Conservation (phyloP, 352 stramenopile species). For the Pythium monospermum region DNA sequence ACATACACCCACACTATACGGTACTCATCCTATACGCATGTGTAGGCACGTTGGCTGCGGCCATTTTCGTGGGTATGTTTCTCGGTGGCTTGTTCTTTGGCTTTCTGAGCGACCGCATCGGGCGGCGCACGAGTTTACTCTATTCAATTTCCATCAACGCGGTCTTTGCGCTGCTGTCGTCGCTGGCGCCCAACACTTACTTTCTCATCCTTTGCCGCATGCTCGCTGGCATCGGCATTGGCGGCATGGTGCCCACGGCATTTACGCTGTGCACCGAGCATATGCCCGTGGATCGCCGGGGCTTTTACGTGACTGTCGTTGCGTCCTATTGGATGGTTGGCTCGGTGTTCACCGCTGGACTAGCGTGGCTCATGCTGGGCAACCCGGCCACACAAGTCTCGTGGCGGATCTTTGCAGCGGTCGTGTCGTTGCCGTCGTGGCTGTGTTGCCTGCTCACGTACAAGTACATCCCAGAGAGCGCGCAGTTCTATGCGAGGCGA, state of each 20-base stretch:
- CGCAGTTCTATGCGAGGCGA: constrained; percentile 57
- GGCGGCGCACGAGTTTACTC: constrained; percentile 63
- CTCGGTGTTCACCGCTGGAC: constrained; percentile 74
- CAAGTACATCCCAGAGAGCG: constrained; percentile 75
- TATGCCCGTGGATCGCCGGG: constrained; percentile 63
- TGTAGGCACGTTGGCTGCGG: constrained; percentile 71
- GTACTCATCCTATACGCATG: background rate
- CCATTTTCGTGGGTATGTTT: constrained; percentile 90
- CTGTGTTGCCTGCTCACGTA: constrained; percentile 65
- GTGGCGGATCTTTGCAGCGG: constrained; percentile 75
- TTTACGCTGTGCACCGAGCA: constrained; percentile 88
- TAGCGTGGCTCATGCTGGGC: constrained; percentile 81
- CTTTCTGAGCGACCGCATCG: constrained; percentile 68
- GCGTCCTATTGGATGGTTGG: constrained; percentile 91
- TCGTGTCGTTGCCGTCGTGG: constrained; percentile 65
- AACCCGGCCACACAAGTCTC: constrained; percentile 33
- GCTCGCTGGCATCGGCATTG: constrained; percentile 70
- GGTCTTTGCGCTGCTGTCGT: constrained; percentile 70
- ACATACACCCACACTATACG: background rate
- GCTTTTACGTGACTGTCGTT: constrained; percentile 84
- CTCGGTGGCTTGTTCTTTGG: constrained; percentile 79
- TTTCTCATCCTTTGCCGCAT: constrained; percentile 58
- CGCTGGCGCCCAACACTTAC: constrained; percentile 55
- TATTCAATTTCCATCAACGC: constrained; percentile 80
- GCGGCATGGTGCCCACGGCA: constrained; percentile 78